A percentile compares a stretch with the other conserved stretches of the same genome.
Evolutionary conservation across 306 rosid genomes (phyloP).

Genomic region (Oemleria cerasiformis): DNA sequence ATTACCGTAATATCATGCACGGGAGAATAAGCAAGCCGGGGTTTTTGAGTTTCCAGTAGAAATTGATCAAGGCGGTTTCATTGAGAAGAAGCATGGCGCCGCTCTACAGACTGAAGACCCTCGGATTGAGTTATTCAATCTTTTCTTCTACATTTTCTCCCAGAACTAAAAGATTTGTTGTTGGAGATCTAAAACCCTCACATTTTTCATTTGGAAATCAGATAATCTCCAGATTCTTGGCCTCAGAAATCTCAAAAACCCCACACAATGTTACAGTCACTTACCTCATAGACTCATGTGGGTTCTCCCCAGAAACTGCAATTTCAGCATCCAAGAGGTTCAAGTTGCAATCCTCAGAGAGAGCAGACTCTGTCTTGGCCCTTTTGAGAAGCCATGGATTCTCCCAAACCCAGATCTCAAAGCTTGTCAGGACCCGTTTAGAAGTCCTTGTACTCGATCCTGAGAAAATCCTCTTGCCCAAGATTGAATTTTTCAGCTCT

Average conservation of each 20-base stretch:
- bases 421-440: constrained; percentile 7
- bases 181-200: background rate
- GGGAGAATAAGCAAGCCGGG: too few species aligned
- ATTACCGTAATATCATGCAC: too few species aligned
- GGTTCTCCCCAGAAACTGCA: constrained; percentile 27
- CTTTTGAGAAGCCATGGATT: constrained; percentile 25
- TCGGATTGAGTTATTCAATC: background rate
- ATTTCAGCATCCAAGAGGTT: constrained; percentile 16
- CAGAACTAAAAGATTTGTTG: background rate
- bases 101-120: background rate
- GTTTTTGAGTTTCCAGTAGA: background rate
- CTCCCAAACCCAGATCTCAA: constrained; percentile 22
- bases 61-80: background rate
- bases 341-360: constrained; percentile 3
- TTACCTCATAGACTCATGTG: constrained; percentile 32
- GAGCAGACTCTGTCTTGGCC: constrained; percentile 23
- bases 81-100: background rate
- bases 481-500: constrained; percentile 32
- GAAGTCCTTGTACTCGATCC: constrained; percentile 15
- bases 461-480: constrained; percentile 24
- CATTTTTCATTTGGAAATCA: background rate
- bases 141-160: background rate
- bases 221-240: background rate
- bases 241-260: background rate
- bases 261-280: constrained; percentile 7